Percentiles rank a stretch among this genome's conserved stretches.
These are phyloP conservation scores for Mycothermus thermophilus DNA, from an alignment of 495 filamentous ascomycete species.

Conservation along the genomic window DNA sequence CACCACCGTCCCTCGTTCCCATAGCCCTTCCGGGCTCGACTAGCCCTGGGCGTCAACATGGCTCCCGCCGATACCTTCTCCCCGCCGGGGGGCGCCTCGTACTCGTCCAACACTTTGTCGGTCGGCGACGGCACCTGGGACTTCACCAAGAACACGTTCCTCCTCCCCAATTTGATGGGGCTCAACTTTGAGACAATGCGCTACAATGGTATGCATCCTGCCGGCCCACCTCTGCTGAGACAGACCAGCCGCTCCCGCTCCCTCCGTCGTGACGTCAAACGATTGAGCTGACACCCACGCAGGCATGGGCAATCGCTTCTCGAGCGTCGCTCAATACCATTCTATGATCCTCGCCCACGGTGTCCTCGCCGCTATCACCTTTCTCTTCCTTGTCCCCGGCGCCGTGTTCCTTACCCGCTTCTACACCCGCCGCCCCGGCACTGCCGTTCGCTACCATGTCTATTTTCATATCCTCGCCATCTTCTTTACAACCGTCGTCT, in stretches of 20 bases:
- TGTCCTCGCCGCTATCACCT: conserved; percentile 73
- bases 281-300: not conserved
- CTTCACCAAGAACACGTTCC: conserved; percentile 64
- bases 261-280: too few species aligned
- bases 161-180: conserved; percentile 74
- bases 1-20: not conserved
- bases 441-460: conserved; percentile 64
- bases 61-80: conserved; percentile 44
- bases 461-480: conserved; percentile 78
- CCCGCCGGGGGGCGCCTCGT: conserved; percentile 67
- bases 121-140: conserved; percentile 95
- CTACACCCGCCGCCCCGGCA: conserved; percentile 41
- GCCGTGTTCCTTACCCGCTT: conserved; percentile 71
- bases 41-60: conserved; percentile 28
- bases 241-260: too few species aligned
- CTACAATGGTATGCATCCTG: conserved; percentile 63
- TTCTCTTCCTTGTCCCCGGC: conserved; percentile 67
- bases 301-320: conserved; percentile 91
- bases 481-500: conserved; percentile 53
- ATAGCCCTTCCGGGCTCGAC: conserved; percentile 2
- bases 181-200: conserved; percentile 88
- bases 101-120: conserved; percentile 66
- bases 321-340: conserved; percentile 60
- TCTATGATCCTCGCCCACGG: conserved; percentile 70
- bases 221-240: not conserved